Conservation (phyloP, 2,329 filamentous ascomycete species). For the Penicillium italicum region DNA sequence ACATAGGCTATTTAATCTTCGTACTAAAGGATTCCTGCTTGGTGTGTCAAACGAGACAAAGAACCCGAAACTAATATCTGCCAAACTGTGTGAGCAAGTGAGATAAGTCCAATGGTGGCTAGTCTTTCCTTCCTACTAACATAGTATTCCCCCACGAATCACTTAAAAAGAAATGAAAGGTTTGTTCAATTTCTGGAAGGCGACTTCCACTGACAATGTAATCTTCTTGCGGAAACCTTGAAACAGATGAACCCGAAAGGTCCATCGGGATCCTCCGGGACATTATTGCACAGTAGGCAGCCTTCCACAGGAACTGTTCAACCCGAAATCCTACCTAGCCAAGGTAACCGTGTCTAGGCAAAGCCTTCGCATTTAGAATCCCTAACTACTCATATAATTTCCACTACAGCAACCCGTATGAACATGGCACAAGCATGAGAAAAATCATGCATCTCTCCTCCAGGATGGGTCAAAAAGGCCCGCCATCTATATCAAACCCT, state of each 20-base stretch:
- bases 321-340: neutral
- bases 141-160: neutral
- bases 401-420: neutral
- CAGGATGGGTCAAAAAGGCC: neutral
- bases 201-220: neutral
- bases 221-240: neutral
- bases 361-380: neutral
- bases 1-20: neutral
- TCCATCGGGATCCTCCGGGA: neutral
- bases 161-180: neutral
- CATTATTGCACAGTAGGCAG: neutral
- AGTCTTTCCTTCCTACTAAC: neutral
- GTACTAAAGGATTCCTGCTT: neutral
- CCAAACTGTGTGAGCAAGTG: constrained; percentile 3
- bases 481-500: neutral
- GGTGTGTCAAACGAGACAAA: neutral
- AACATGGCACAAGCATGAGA: neutral
- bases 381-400: neutral
- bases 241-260: neutral
- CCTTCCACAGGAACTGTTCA: neutral
- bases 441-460: neutral
- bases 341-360: neutral
- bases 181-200: neutral
- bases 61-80: neutral
- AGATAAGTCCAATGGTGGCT: neutral